phyloP scores from a whole-genome alignment of 2,329 filamentous ascomycete genomes.

The Trichoderma arundinaceum region DNA sequence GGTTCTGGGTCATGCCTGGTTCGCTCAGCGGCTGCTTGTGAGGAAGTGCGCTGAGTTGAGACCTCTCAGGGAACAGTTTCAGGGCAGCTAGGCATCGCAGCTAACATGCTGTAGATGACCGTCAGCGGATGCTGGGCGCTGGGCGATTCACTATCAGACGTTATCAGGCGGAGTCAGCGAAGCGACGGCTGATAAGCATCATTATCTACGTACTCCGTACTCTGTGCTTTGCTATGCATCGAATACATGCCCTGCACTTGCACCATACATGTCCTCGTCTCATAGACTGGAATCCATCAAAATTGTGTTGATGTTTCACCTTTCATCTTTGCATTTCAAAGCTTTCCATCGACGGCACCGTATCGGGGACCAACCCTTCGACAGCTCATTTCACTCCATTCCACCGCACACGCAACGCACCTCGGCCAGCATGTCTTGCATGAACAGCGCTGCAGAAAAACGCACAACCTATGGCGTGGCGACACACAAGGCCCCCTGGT shows the following conservation, averaged over 20 bases:
- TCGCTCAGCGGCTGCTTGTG: not conserved
- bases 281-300: slow-evolving; percentile 11
- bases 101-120: not conserved
- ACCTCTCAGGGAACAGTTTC: not conserved
- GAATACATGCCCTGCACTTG: no score
- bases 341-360: not conserved
- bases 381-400: slow-evolving; percentile 22
- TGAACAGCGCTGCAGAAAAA: slow-evolving; percentile 22
- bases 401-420: not conserved
- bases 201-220: no score
- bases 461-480: slow-evolving; percentile 22
- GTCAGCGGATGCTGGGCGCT: slow-evolving; percentile 2
- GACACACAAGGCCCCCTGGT: slow-evolving; percentile 9
- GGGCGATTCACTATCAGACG: not conserved
- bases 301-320: slow-evolving; percentile 19
- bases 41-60: not conserved
- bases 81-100: not conserved
- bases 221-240: no score
- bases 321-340: slow-evolving; percentile 10
- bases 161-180: not conserved
- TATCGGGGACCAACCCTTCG: not conserved
- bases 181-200: no score
- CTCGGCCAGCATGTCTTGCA: slow-evolving; percentile 28
- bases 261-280: not conserved
- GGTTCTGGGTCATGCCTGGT: not conserved